These are phyloP conservation scores for Solidago caesia DNA, from an alignment of 129 eudicot species.

Conservation along the genomic window DNA sequence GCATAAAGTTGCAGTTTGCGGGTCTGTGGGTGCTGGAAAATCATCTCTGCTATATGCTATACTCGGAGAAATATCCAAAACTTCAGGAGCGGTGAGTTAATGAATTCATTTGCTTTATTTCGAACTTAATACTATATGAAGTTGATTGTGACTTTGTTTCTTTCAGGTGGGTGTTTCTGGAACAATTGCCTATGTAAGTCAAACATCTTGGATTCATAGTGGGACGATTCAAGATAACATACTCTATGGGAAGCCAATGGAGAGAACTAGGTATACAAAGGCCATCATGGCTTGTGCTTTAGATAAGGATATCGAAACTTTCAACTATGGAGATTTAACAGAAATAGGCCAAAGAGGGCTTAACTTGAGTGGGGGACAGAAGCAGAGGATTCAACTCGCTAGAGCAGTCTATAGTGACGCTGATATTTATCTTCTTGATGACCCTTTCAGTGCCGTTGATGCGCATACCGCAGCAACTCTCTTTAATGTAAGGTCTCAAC, in stretches of 20 bases:
- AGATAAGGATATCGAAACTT: slow-evolving; percentile 64
- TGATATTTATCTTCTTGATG: slow-evolving; percentile 81
- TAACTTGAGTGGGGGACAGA: slow-evolving; percentile 90
- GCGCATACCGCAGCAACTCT: slow-evolving; percentile 86
- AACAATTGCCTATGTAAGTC: slow-evolving; percentile 80
- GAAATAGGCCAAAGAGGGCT: slow-evolving; percentile 92
- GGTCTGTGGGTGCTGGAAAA: slow-evolving; percentile 72
- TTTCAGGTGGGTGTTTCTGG: slow-evolving; percentile 57
- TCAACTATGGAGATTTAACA: slow-evolving; percentile 67
- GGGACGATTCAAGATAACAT: slow-evolving; percentile 80
- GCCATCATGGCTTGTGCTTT: slow-evolving; percentile 64
- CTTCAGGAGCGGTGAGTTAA: slow-evolving; percentile 54
- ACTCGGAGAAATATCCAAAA: slow-evolving; percentile 67
- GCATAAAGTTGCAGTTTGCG: slow-evolving; percentile 59
- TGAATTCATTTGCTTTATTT: not conserved
- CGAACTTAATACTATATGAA: not conserved
- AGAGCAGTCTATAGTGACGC: slow-evolving; percentile 84
- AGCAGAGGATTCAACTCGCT: slow-evolving; percentile 84
- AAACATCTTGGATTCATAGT: slow-evolving; percentile 83
- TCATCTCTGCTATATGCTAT: slow-evolving; percentile 57
- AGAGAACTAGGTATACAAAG: slow-evolving; percentile 47
- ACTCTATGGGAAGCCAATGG: slow-evolving; percentile 73
- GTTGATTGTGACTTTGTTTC: not conserved
- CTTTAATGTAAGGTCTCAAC: slow-evolving; percentile 48
- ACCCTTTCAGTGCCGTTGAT: slow-evolving; percentile 90